These are phyloP conservation scores for Lanmaoa rubissima DNA, from an alignment of 768 basidiomycete species.

Conservation along the genomic window DNA sequence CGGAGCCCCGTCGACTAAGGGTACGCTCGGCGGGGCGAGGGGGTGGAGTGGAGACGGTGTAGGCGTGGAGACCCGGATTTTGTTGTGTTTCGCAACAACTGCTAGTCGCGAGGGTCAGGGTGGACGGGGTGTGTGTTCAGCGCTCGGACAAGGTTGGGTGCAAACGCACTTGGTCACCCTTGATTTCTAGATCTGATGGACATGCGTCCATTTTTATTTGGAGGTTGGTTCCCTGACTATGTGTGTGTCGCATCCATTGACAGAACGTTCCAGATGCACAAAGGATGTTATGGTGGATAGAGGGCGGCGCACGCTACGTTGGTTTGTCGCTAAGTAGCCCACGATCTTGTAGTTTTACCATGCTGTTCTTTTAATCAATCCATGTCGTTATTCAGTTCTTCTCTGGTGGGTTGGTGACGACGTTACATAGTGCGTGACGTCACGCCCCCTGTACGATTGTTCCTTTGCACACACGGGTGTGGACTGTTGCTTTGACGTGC, in stretches of 20 bases:
- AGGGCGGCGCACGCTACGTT: conserved; percentile 5
- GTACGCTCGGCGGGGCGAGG: conserved; percentile 66
- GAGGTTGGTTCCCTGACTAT: conserved; percentile 16
- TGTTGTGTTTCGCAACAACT: conserved; percentile 5
- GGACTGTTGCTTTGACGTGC: conserved; percentile 23
- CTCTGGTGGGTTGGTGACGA: conserved; percentile 1
- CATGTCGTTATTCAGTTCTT: conserved; percentile 2
- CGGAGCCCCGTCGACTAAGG: conserved; percentile 70
- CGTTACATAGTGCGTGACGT: conserved; percentile 34
- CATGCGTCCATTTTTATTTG: conserved; percentile 14
- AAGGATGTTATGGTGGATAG: conserved; percentile 13
- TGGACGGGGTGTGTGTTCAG: conserved; percentile 2
- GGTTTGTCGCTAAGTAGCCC: conserved; percentile 27
- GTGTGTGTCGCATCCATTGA: conserved; percentile 5
- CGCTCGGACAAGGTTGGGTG: conserved; percentile 11
- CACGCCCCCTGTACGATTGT: conserved; percentile 20
- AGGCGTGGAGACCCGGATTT: conserved; percentile 1
- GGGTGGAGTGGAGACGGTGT: conserved; percentile 22
- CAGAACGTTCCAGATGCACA: conserved; percentile 2
- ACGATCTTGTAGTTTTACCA: conserved; percentile 28
- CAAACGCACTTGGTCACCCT: conserved; percentile 1
- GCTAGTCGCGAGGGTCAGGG: conserved; percentile 1
- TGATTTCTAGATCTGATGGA: conserved; percentile 15
- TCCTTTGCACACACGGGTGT: conserved; percentile 6
- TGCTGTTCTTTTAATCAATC: conserved; percentile 29